A percentile compares a stretch with the other conserved stretches of the same genome.
phyloP scores from a whole-genome alignment of 257 asterid genomes.

The Solanum piurae region DNA sequence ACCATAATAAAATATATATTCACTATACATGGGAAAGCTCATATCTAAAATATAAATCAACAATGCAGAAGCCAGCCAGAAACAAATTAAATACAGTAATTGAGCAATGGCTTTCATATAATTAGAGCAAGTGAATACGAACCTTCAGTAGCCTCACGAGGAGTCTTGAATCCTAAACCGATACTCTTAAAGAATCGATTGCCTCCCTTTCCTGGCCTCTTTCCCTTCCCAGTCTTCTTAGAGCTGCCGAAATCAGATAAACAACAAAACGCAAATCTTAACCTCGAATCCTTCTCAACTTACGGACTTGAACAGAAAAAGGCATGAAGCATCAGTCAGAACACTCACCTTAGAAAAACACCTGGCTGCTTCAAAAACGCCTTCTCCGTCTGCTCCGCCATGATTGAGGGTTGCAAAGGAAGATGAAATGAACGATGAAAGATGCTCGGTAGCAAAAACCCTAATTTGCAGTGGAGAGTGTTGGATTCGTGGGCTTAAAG shows the following conservation, averaged over 20 bases:
- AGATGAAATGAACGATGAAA: neutral
- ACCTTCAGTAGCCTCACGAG: slow-evolving; percentile 38
- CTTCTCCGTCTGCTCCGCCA: slow-evolving; percentile 15
- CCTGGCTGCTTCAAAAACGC: slow-evolving; percentile 13
- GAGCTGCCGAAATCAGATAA: slow-evolving; percentile 13
- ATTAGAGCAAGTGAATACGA: neutral
- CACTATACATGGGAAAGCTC: too few relatives aligned
- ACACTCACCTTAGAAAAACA: slow-evolving; percentile 1
- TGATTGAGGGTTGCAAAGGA: neutral
- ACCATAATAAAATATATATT: too few relatives aligned
- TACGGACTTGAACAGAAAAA: neutral
- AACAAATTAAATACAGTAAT: neutral
- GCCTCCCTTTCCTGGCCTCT: slow-evolving; percentile 40
- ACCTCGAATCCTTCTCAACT: neutral
- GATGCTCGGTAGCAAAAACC: neutral
- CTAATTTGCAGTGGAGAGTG: neutral
- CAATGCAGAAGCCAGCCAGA: too few relatives aligned
- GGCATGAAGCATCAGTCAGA: neutral
- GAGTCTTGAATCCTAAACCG: slow-evolving; percentile 35
- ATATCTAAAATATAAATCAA: too few relatives aligned
- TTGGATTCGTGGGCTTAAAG: neutral
- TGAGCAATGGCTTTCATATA: too few relatives aligned
- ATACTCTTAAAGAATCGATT: slow-evolving; percentile 36
- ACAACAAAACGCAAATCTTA: neutral
- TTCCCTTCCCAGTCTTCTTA: slow-evolving; percentile 38